These are phyloP conservation scores for Exophiala mesophila DNA, from an alignment of 2,329 filamentous ascomycete species.

Conservation along the genomic window DNA sequence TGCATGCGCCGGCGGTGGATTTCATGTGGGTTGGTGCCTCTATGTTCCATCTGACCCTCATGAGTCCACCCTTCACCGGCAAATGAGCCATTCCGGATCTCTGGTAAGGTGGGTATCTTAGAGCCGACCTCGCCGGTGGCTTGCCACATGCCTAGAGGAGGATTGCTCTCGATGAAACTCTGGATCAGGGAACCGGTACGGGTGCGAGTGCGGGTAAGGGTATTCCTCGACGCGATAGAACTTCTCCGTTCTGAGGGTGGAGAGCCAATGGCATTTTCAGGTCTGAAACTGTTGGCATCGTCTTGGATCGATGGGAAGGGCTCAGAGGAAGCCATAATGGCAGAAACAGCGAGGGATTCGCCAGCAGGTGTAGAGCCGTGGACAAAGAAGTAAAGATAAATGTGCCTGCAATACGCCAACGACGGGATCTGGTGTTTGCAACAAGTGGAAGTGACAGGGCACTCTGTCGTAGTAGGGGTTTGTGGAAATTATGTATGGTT, in stretches of 20 bases:
- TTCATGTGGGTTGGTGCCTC: slow-evolving; percentile 29
- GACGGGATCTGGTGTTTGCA: no score
- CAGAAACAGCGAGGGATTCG: no score
- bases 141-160: slow-evolving; percentile 32
- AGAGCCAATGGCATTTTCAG: not conserved
- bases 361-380: no score
- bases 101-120: slow-evolving; percentile 30
- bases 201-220: slow-evolving; percentile 8
- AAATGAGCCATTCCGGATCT: slow-evolving; percentile 32
- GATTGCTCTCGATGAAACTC: slow-evolving; percentile 30
- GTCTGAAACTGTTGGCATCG: not conserved
- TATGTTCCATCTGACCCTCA: slow-evolving; percentile 30
- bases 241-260: not conserved
- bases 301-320: not conserved
- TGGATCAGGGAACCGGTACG: slow-evolving; percentile 22
- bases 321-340: not conserved
- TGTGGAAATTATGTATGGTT: no score
- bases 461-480: no score
- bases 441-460: no score
- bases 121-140: slow-evolving; percentile 31
- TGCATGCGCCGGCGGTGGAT: slow-evolving; percentile 28
- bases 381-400: no score
- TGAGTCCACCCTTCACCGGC: slow-evolving; percentile 30
- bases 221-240: slow-evolving; percentile 3
- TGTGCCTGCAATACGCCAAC: no score